Percentiles rank a stretch among this genome's conserved stretches.
Conservation (phyloP, 2,329 filamentous ascomycete species). For the Canariomyces notabilis region DNA sequence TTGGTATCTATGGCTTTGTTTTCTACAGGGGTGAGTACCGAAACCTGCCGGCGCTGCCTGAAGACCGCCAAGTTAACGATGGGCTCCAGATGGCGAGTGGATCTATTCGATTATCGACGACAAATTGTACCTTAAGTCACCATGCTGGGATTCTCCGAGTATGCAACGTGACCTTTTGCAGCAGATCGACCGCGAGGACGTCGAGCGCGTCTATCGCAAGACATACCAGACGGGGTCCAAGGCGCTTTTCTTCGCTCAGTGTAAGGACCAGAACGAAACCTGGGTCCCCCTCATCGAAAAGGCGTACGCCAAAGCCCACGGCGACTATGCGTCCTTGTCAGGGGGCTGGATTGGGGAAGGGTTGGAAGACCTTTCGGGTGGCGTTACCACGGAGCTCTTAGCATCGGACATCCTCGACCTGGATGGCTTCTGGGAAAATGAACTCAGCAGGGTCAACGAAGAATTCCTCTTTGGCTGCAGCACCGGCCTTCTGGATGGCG, state of each 20-base stretch:
- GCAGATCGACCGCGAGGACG: slow-evolving; percentile 68
- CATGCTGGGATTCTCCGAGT: slow-evolving; percentile 74
- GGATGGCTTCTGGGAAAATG: slow-evolving; percentile 72
- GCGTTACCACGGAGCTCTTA: slow-evolving; percentile 62
- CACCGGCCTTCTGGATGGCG: slow-evolving; percentile 44
- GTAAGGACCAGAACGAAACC: slow-evolving; percentile 68
- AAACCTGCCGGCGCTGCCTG: background rate
- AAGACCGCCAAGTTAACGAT: slow-evolving; percentile 4
- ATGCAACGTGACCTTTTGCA: slow-evolving; percentile 70
- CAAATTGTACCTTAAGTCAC: slow-evolving; percentile 78
- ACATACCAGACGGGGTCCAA: slow-evolving; percentile 70
- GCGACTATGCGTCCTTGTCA: slow-evolving; percentile 70
- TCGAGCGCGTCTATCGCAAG: slow-evolving; percentile 58
- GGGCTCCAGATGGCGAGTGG: slow-evolving; percentile 69
- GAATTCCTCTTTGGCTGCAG: slow-evolving; percentile 66
- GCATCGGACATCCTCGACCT: slow-evolving; percentile 67
- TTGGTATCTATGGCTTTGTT: slow-evolving; percentile 86
- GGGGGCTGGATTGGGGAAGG: slow-evolving; percentile 63
- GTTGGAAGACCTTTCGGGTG: slow-evolving; percentile 58
- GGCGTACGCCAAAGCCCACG: slow-evolving; percentile 75
- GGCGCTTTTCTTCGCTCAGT: slow-evolving; percentile 72
- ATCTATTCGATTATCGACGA: slow-evolving; percentile 88
- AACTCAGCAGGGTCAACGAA: slow-evolving; percentile 71
- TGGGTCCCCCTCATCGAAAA: slow-evolving; percentile 78
- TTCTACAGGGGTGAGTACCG: slow-evolving; percentile 62